A percentile compares a stretch with the other conserved stretches of the same genome.
Conservation (phyloP, 495 filamentous ascomycete genomes). For the Niebla homalea region DNA sequence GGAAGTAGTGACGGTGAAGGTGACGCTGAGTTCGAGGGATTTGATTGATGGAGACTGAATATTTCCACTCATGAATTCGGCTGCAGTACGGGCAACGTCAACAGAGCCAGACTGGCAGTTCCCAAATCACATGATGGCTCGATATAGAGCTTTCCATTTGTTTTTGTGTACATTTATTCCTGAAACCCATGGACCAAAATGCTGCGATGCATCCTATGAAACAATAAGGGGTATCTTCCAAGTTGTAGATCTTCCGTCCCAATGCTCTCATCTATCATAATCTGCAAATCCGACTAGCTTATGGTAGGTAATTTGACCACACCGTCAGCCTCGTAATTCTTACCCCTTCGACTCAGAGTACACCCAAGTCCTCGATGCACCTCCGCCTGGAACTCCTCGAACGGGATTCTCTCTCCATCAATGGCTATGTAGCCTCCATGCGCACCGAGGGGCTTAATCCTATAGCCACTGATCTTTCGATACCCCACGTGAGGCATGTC, state of each 20-base stretch:
- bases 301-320: slow-evolving; percentile 14
- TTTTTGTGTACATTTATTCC: no score
- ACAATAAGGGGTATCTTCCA: no score
- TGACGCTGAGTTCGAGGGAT: slow-evolving; percentile 57
- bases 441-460: slow-evolving; percentile 58
- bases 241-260: not conserved
- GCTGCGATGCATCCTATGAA: no score
- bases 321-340: slow-evolving; percentile 59
- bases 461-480: slow-evolving; percentile 68
- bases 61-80: not conserved
- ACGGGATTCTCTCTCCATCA: slow-evolving; percentile 79
- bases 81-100: not conserved
- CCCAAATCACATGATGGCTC: no score
- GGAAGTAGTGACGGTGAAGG: slow-evolving; percentile 31
- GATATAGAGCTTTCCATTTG: no score
- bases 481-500: slow-evolving; percentile 65
- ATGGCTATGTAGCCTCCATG: slow-evolving; percentile 78
- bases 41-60: slow-evolving; percentile 37
- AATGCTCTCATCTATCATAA: not conserved
- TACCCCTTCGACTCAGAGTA: slow-evolving; percentile 57
- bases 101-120: not conserved
- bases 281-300: not conserved
- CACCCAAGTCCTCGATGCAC: slow-evolving; percentile 76
- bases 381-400: slow-evolving; percentile 81
- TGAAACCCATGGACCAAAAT: no score